Base-by-base conservation (phyloP, 1,284 basidiomycete genomes). In the Polyporus tsugae region DNA sequence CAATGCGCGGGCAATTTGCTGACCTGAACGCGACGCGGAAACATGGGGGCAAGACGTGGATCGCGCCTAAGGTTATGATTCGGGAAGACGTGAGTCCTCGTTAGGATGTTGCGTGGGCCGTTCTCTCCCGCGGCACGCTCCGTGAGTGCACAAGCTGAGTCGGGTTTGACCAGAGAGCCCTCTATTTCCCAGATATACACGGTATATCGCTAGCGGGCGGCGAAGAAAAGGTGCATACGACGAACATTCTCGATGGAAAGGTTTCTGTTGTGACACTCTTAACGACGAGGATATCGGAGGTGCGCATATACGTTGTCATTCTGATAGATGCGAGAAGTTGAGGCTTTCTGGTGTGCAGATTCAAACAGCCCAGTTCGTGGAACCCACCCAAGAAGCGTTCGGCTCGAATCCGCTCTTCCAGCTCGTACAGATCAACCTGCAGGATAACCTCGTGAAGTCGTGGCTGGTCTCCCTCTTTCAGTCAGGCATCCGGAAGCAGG, bases 11-110 rank as follows among this genome's bases (percentile, higher is more conserved):
- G 0, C 98, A 99, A 80, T 99, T 96, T 76, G 87, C 94, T 73
- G 97, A 99, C 77, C 86, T 94, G 67, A 95, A 95, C 76, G 89
- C 91, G 73, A 92, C 95, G 19, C 84, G 91, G 63, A 87, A 87
- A 52, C 88, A 95, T 74, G 96, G 96, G 9, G 97, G 97, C 25
- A 99, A 99, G 83, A 93, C 94, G 11, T 99, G 96, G 96, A 88
- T 97, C 65, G 96, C 95, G 15, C 97, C 97, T 0, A 89, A 86
- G 33, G 94, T 95, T 13, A 85, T 98, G 71, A 96, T 99, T 74
- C 88, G 90, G 35, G 93, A 95, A 81, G 94, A 97, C 75, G 96
- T 97, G 75, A 75, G 93, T 87, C 6, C 19, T 25, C 38, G 25
- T 19, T 59, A 19, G 10, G 36, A 49, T n/a, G 19, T 22, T 22